These are phyloP conservation scores for Blyttiomyces sp. DNA, from an alignment of 371 early-diverging fungal genomes.

Conservation along the genomic window DNA sequence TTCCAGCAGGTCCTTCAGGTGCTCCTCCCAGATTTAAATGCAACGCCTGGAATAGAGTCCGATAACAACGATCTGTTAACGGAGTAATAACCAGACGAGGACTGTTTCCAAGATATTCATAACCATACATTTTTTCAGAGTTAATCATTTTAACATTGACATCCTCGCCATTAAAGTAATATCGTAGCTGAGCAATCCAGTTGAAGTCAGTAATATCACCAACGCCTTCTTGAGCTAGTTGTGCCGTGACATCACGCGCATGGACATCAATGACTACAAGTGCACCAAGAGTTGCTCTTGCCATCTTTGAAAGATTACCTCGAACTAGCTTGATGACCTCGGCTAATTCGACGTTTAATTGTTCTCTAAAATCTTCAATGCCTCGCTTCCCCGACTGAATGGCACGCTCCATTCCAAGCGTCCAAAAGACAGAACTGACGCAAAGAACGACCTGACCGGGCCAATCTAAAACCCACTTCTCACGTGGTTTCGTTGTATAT, in stretches of 20 bases:
- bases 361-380: slow-evolving; percentile 35
- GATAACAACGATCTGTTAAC: slow-evolving; percentile 56
- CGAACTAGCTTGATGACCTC: slow-evolving; percentile 54
- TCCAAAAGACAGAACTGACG: slow-evolving; percentile 54
- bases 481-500: slow-evolving; percentile 41
- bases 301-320: slow-evolving; percentile 54
- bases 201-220: slow-evolving; percentile 48
- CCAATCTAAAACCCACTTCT: slow-evolving; percentile 57
- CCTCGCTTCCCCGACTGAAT: slow-evolving; percentile 44
- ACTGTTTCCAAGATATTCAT: slow-evolving; percentile 58
- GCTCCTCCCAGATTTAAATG: slow-evolving; percentile 59
- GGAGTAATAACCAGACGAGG: slow-evolving; percentile 57
- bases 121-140: slow-evolving; percentile 51
- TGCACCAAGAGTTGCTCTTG: slow-evolving; percentile 52
- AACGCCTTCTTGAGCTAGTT: slow-evolving; percentile 37
- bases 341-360: slow-evolving; percentile 42
- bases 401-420: slow-evolving; percentile 47
- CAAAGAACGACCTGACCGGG: slow-evolving; percentile 56
- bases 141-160: slow-evolving; percentile 59
- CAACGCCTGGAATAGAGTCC: slow-evolving; percentile 55
- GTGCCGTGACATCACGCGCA: slow-evolving; percentile 51
- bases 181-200: slow-evolving; percentile 57
- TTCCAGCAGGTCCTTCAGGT: slow-evolving; percentile 59
- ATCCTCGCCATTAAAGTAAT: slow-evolving; percentile 53
- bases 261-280: slow-evolving; percentile 61